Evolutionary conservation across 1,139 yeast species (phyloP).

Genomic region (Casaregolazyma suthepensis): DNA sequence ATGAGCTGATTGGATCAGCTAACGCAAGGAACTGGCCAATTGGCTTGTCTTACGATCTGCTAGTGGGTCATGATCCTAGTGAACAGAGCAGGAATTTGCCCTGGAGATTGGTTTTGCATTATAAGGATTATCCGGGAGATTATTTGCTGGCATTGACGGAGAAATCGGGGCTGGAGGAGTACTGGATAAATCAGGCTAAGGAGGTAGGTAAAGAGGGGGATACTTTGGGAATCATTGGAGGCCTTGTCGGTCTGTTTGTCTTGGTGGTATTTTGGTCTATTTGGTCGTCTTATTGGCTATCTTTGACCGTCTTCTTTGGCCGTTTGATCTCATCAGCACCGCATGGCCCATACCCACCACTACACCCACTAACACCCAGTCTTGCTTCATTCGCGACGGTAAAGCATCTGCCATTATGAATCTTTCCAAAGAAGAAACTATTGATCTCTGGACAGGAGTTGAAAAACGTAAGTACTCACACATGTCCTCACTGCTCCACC

Average conservation of each 20-base stretch:
- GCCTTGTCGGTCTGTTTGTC: too few relatives aligned
- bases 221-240: too few relatives aligned
- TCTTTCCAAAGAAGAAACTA: constrained; percentile 56
- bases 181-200: constrained; percentile 71
- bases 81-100: constrained; percentile 22
- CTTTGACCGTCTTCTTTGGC: too few relatives aligned
- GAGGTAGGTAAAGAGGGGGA: constrained; percentile 52
- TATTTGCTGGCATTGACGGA: constrained; percentile 44
- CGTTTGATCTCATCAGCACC: too few relatives aligned
- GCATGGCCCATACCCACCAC: too few relatives aligned
- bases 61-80: constrained; percentile 36
- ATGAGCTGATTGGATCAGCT: neutral
- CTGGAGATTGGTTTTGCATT: constrained; percentile 49
- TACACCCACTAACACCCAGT: neutral
- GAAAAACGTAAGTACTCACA: constrained; percentile 20
- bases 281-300: too few relatives aligned
- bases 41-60: constrained; percentile 60
- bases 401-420: constrained; percentile 70
- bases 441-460: constrained; percentile 51
- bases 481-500: neutral
- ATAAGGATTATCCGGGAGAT: constrained; percentile 46
- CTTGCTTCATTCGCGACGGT: constrained; percentile 58
- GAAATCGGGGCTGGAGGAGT: constrained; percentile 38
- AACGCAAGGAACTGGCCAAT: constrained; percentile 56
- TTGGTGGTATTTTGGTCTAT: too few relatives aligned